These are phyloP conservation scores for Termitomyces sp. DNA, from an alignment of 1,284 basidiomycete species.

Conservation along the genomic window DNA sequence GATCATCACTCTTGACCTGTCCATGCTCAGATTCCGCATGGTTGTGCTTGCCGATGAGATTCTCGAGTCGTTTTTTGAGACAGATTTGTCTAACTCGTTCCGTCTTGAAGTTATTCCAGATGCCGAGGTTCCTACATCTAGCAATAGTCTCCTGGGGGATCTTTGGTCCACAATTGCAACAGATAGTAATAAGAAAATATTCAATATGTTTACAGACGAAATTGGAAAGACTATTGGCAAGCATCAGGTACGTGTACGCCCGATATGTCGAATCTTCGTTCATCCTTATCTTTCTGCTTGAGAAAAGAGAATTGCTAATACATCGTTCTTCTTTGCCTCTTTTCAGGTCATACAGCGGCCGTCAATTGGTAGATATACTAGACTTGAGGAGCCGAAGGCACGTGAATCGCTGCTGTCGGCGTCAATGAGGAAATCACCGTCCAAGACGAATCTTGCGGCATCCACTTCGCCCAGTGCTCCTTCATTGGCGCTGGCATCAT, in stretches of 20 bases:
- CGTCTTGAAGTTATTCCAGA: slow-evolving; percentile 69
- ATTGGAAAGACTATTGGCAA: slow-evolving; percentile 90
- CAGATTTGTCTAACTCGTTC: slow-evolving; percentile 86
- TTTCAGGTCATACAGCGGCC: slow-evolving; percentile 68
- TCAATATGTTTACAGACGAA: slow-evolving; percentile 86
- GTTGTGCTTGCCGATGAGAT: slow-evolving; percentile 93
- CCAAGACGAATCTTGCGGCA: slow-evolving; percentile 44
- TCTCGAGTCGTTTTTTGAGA: slow-evolving; percentile 91
- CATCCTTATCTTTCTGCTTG: background rate
- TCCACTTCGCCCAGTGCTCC: slow-evolving; percentile 21
- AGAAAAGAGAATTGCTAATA: background rate
- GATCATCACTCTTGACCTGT: background rate
- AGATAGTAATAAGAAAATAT: slow-evolving; percentile 82
- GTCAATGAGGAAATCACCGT: slow-evolving; percentile 54
- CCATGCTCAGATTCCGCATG: slow-evolving; percentile 82
- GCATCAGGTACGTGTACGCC: slow-evolving; percentile 55
- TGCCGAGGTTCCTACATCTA: slow-evolving; percentile 55
- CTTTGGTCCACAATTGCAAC: slow-evolving; percentile 86
- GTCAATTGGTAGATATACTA: slow-evolving; percentile 80
- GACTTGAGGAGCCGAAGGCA: slow-evolving; percentile 80
- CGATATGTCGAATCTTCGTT: background rate
- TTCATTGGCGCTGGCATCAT: slow-evolving; percentile 27
- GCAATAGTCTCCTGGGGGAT: slow-evolving; percentile 71
- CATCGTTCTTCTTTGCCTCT: background rate
- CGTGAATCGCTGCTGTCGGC: slow-evolving; percentile 81